Evolutionary conservation across 495 filamentous ascomycete species (phyloP).

Genomic region (Tetracladium setigerum): DNA sequence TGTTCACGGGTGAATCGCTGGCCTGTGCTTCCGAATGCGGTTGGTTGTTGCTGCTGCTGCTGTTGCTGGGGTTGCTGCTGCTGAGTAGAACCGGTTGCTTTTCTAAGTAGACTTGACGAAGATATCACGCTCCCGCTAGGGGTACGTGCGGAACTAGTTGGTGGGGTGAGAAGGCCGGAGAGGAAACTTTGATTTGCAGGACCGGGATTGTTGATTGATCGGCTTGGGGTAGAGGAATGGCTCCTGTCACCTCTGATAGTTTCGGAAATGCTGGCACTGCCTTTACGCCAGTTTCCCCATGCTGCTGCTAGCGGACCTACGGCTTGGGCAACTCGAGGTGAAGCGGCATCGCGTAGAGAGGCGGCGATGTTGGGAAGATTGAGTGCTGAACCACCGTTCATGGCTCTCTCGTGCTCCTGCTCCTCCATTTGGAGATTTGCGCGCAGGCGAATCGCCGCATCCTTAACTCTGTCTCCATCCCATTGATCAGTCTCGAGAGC

Average conservation of each 20-base stretch:
- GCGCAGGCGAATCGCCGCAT: conserved; percentile 86
- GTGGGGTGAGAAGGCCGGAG: conserved; percentile 78
- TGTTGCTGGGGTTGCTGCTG: no score
- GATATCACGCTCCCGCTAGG: conserved; percentile 39
- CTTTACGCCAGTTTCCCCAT: conserved; percentile 78
- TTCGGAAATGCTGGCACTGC: conserved; percentile 23
- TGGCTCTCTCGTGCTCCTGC: conserved; percentile 77
- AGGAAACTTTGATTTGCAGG: conserved; percentile 35
- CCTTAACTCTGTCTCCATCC: conserved; percentile 68
- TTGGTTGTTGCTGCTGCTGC: conserved; percentile 28
- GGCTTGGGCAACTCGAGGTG: conserved; percentile 72
- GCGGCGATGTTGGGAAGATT: conserved; percentile 46
- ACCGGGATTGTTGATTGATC: conserved; percentile 48
- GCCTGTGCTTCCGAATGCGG: conserved; percentile 43
- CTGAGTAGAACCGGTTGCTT: conserved; percentile 2
- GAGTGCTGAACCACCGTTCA: conserved; percentile 48
- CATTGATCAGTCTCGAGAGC: conserved; percentile 66
- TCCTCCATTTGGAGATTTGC: conserved; percentile 97
- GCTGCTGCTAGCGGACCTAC: conserved; percentile 72
- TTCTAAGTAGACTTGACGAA: conserved; percentile 23
- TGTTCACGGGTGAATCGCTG: conserved; percentile 41
- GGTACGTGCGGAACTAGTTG: conserved; percentile 36
- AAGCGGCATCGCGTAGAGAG: conserved; percentile 49
- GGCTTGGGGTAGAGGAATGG: conserved; percentile 41
- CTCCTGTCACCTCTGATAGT: conserved; percentile 21